Evolutionary conservation across 805 yeast species (phyloP).

Genomic region (Wickerhamomyces mucosus): DNA sequence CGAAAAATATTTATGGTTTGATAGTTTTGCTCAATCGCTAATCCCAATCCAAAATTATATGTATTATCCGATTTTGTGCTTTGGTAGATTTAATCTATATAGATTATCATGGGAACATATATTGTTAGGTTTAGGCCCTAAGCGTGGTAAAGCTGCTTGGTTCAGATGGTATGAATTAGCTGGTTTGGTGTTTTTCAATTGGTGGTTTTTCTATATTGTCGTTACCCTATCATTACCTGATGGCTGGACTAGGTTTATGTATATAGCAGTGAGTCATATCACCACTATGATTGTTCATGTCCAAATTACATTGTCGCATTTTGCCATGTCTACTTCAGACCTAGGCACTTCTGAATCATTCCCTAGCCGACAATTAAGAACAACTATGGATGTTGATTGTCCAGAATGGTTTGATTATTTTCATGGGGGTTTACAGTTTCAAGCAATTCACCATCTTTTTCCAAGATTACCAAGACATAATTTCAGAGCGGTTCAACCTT

Average conservation of each 20-base stretch:
- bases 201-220: conserved; percentile 72
- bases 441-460: conserved; percentile 82
- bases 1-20: conserved; percentile 58
- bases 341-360: conserved; percentile 75
- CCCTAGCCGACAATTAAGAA: conserved; percentile 70
- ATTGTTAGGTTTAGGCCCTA: conserved; percentile 69
- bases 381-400: conserved; percentile 93
- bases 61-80: conserved; percentile 70
- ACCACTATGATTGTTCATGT: conserved; percentile 91
- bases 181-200: conserved; percentile 62
- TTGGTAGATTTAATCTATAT: conserved; percentile 82
- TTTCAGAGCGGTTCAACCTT: conserved; percentile 63
- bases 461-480: conserved; percentile 88
- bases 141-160: conserved; percentile 79
- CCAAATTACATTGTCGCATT: conserved; percentile 81
- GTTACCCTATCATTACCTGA: conserved; percentile 43
- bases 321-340: conserved; percentile 90
- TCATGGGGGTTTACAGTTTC: conserved; percentile 91
- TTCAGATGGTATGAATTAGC: conserved; percentile 67
- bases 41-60: conserved; percentile 59
- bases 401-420: conserved; percentile 87
- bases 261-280: conserved; percentile 63
- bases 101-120: conserved; percentile 74
- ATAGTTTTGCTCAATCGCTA: conserved; percentile 45
- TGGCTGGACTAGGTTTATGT: conserved; percentile 40